A percentile compares a stretch with the other conserved stretches of the same genome.
Evolutionary conservation across 116 monocot species (phyloP).

Genomic region (Trichopus zeylanicus): DNA sequence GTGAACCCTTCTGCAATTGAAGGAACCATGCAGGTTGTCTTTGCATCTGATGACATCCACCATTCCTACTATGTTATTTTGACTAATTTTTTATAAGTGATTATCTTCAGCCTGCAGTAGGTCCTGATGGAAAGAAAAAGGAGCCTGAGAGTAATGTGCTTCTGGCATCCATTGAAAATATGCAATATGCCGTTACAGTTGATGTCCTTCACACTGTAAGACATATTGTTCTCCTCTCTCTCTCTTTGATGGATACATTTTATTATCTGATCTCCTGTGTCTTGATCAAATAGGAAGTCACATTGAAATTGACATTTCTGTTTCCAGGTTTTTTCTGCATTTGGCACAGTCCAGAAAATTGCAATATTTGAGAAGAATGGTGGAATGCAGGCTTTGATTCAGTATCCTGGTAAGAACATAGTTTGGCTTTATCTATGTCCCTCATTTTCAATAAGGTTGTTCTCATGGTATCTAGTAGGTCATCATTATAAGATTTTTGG

Average conservation of each 20-base stretch:
- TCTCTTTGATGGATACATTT: not conserved
- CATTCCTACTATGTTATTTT: not conserved
- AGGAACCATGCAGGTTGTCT: conserved; percentile 46
- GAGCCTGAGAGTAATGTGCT: conserved; percentile 97
- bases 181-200: conserved; percentile 92
- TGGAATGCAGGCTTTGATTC: conserved; percentile 69
- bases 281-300: not conserved
- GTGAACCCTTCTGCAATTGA: conserved; percentile 69
- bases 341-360: conserved; percentile 81
- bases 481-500: not conserved
- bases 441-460: not conserved
- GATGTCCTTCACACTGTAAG: conserved; percentile 90
- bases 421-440: conserved; percentile 37
- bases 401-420: conserved; percentile 38
- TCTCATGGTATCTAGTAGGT: no score
- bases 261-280: not conserved
- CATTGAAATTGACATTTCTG: not conserved
- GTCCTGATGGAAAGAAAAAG: conserved; percentile 79
- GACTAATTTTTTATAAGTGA: conserved; percentile 14
- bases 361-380: conserved; percentile 85
- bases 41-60: not conserved
- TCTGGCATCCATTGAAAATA: conserved; percentile 84
- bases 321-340: conserved; percentile 68
- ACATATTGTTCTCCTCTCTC: not conserved
- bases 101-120: conserved; percentile 37